Conservation (phyloP, 495 filamentous ascomycete species). For the Aspergillus nidulans region DNA sequence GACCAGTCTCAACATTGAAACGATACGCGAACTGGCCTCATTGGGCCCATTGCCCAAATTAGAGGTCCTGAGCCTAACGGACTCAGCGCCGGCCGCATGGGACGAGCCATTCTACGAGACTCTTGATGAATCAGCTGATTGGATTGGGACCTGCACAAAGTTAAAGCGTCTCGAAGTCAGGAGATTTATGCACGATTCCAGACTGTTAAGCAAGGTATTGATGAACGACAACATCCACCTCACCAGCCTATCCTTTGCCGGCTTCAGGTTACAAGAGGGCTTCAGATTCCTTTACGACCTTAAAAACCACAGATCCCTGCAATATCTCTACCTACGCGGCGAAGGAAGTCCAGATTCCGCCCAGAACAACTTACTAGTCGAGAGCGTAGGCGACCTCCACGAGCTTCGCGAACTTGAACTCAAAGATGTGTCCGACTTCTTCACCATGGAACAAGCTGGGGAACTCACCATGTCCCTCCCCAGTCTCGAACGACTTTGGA, state of each 20-base stretch:
- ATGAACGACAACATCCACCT: slow-evolving; percentile 46
- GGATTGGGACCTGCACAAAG: slow-evolving; percentile 46
- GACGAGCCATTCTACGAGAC: slow-evolving; percentile 46
- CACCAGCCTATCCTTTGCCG: slow-evolving; percentile 42
- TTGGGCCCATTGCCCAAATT: slow-evolving; percentile 51
- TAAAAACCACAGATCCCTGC: slow-evolving; percentile 40
- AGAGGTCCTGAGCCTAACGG: slow-evolving; percentile 49
- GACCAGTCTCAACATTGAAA: slow-evolving; percentile 40
- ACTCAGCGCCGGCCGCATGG: slow-evolving; percentile 18
- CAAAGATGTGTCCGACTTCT: slow-evolving; percentile 49
- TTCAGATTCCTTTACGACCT: slow-evolving; percentile 51
- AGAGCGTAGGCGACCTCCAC: slow-evolving; percentile 41
- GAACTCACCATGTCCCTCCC: slow-evolving; percentile 45
- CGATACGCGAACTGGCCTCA: slow-evolving; percentile 32
- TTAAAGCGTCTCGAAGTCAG: slow-evolving; percentile 49
- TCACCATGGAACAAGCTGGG: slow-evolving; percentile 48
- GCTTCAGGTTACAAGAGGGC: slow-evolving; percentile 41
- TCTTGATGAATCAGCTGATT: slow-evolving; percentile 42
- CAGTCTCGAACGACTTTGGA: slow-evolving; percentile 51
- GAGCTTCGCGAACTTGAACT: slow-evolving; percentile 50
- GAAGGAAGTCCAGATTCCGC: slow-evolving; percentile 45
- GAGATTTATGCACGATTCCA: slow-evolving; percentile 45
- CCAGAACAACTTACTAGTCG: slow-evolving; percentile 46
- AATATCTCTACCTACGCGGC: slow-evolving; percentile 44
- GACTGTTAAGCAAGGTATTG: slow-evolving; percentile 51